Evolutionary conservation across 2,329 filamentous ascomycete species (phyloP).

Genomic region (Arachnomyces sp.): DNA sequence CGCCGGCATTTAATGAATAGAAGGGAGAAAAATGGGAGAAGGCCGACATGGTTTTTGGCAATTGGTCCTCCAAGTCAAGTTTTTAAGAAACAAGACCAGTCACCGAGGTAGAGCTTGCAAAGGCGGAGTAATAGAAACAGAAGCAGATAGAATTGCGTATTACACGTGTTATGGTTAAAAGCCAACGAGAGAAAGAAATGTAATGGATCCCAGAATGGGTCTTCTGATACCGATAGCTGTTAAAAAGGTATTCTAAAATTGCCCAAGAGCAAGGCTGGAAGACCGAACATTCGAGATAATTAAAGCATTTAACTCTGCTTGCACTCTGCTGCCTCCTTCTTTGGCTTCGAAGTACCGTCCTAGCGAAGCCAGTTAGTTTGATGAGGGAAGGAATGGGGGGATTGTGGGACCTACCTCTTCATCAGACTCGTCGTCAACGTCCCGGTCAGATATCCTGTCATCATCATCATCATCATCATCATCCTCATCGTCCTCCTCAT

Average conservation of each 20-base stretch:
- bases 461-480: constrained; percentile 79
- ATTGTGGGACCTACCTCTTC: constrained; percentile 37
- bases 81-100: no score
- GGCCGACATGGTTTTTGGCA: no score
- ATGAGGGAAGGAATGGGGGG: constrained; percentile 1
- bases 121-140: no score
- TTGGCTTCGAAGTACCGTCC: constrained; percentile 83
- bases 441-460: constrained; percentile 57
- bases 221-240: constrained; percentile 15
- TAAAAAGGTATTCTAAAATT: no score
- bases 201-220: constrained; percentile 17
- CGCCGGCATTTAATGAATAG: no score
- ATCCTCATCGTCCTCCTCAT: constrained; percentile 87
- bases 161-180: constrained; percentile 8
- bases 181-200: constrained; percentile 10
- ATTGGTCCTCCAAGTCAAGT: no score
- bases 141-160: constrained; percentile 1
- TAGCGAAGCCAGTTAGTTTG: constrained; percentile 33
- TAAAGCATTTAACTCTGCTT: constrained; percentile 81
- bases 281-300: constrained; percentile 23
- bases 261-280: not conserved
- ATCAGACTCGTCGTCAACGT: constrained; percentile 58
- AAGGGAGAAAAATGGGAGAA: no score
- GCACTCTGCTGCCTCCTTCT: constrained; percentile 91
- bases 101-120: no score